Evolutionary conservation across 441 rosid species (phyloP).

Genomic region (Lepidium campestre): DNA sequence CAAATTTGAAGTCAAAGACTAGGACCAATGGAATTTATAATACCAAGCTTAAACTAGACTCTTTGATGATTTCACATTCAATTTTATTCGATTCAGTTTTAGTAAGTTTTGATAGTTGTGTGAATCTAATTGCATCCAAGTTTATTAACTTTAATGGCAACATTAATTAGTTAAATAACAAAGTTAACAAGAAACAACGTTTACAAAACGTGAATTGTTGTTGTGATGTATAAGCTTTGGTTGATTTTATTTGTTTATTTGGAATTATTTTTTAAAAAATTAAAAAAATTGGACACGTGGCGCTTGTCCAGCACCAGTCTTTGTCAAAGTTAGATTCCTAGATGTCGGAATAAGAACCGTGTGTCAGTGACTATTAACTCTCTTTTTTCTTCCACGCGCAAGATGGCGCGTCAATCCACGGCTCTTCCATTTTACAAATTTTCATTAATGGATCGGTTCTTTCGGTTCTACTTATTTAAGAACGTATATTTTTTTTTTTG

Average conservation of each 20-base stretch:
- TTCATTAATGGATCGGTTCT: no score
- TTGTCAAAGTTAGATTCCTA: conserved; percentile 18
- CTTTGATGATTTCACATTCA: conserved; percentile 1
- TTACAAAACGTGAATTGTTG: conserved; percentile 3
- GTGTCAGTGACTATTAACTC: conserved; percentile 1
- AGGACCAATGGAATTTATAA: background rate
- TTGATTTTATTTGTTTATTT: background rate
- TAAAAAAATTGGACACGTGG: conserved; percentile 18
- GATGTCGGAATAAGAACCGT: conserved; percentile 5
- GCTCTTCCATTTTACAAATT: background rate
- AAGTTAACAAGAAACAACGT: background rate
- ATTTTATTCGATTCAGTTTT: background rate
- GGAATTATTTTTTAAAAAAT: no score
- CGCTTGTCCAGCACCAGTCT: background rate
- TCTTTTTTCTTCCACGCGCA: background rate
- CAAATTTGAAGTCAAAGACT: background rate
- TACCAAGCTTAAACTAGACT: background rate
- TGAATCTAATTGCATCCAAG: background rate
- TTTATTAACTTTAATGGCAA: background rate
- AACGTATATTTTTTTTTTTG: no score
- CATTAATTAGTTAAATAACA: background rate
- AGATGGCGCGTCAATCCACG: background rate
- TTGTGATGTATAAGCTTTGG: background rate
- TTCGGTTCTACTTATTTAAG: no score
- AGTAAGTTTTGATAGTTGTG: conserved; percentile 6